Base-by-base conservation (phyloP, 2,329 filamentous ascomycete genomes). In the Nemania sp. region DNA sequence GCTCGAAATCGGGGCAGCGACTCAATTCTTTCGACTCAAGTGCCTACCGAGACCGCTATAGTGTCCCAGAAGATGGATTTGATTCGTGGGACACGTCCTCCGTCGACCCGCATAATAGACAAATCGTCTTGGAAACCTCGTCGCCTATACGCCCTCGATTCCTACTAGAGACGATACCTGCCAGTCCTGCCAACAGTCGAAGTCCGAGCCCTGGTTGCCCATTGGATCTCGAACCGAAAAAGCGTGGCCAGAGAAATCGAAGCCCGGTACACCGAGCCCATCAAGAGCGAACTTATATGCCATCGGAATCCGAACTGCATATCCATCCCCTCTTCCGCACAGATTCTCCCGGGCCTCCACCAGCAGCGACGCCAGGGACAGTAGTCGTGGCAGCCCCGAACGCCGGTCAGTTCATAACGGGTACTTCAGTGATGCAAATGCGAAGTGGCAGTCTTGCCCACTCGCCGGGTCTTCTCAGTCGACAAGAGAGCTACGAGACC, bases 281-380 rank as follows among this genome's bases (percentile, higher is more conserved):
- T 18, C 74, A 77, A 61, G 73, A 66, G 69, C 73, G 65, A 63
- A 70, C 62, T 47, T 69, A 77, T 65, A 77, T 73, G 15, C 74
- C 75, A 52, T 75, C 67, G 2, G 77, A 70, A 51, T 81, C 81
- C 68, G 88, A 92, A 72, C 80, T 86, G 3, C 86, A 92, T 70
- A 92, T 92, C 47, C 90, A 93, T 72, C 90, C 90, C 9, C 81
- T 93, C 2, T 92, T 93, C 78, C 83, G 90, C 60, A 87, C 87
- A 5, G 88, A 91, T 70, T 90, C 86, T 42, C 88, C 88, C 0
- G 82, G 80, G 1, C 88, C 89, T 7, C 87, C 89, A 1, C 85
- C 89, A 0, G 76, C 84, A 5, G 81, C 83, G 1, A 90, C 88
- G 0, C 87, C 88, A 0, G 88, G 89, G 0, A 93, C 90, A 0